A percentile compares a stretch with the other conserved stretches of the same genome.
Evolutionary conservation across 164 flowering plant genomes (phyloP).

Genomic region (Magnolia changhungtana): DNA sequence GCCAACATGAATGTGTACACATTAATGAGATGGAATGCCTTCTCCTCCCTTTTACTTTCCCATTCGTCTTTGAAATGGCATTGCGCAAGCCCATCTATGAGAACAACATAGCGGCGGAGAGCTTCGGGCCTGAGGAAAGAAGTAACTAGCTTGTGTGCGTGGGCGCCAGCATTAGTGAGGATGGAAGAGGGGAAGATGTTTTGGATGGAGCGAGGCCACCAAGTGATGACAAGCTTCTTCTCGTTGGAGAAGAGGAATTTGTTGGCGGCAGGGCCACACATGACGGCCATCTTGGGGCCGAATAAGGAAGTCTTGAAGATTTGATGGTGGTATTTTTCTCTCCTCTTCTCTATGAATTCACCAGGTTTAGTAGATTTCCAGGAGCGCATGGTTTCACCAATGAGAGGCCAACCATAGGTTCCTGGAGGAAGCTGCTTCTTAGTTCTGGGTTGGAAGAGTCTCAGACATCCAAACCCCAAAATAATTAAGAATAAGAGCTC

Average conservation of each 20-base stretch:
- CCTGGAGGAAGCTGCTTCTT: conserved; percentile 4
- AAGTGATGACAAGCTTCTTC: conserved; percentile 24
- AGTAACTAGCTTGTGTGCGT: conserved; percentile 12
- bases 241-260: conserved; percentile 46
- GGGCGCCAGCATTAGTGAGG: conserved; percentile 24
- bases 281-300: conserved; percentile 27
- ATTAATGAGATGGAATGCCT: conserved; percentile 27
- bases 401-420: conserved; percentile 4
- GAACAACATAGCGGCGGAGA: not conserved
- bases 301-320: conserved; percentile 40
- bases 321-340: not conserved
- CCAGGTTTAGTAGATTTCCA: not conserved
- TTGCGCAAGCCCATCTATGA: not conserved
- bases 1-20: conserved; percentile 26
- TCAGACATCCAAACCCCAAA: not conserved
- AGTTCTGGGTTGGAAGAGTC: not conserved
- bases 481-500: not conserved
- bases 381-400: conserved; percentile 4
- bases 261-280: conserved; percentile 38
- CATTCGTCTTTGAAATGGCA: conserved; percentile 28
- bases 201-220: conserved; percentile 32
- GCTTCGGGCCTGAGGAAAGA: conserved; percentile 18
- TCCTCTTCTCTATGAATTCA: conserved; percentile 1
- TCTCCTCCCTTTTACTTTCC: conserved; percentile 21
- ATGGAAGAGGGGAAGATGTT: conserved; percentile 34